Percentiles rank a stretch among this genome's conserved stretches.
Evolutionary conservation across 1,284 basidiomycete genomes (phyloP).

Genomic region (Cystobasidium sp.): DNA sequence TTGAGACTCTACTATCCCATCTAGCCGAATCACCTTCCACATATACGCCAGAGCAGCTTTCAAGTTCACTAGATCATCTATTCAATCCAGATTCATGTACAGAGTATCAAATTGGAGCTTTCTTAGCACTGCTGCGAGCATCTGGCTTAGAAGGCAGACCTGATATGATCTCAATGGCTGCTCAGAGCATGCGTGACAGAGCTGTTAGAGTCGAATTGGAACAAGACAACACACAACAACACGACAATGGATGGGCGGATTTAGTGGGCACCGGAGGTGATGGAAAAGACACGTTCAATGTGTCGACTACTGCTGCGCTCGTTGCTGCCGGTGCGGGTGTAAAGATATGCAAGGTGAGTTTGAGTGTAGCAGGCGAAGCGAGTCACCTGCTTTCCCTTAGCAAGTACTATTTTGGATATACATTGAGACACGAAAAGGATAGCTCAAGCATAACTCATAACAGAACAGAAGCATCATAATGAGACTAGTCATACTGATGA

Average conservation of each 20-base stretch:
- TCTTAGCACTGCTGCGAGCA: constrained; percentile 52
- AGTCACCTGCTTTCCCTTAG: neutral
- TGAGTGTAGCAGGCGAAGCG: neutral
- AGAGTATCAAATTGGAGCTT: constrained; percentile 52
- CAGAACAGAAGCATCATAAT: too few species aligned
- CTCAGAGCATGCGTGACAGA: constrained; percentile 70
- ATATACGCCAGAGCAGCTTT: constrained; percentile 46
- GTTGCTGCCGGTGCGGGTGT: constrained; percentile 94
- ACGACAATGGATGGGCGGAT: constrained; percentile 54
- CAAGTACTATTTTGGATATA: neutral
- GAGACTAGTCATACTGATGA: neutral
- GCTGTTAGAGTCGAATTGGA: constrained; percentile 66
- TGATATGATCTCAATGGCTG: constrained; percentile 66
- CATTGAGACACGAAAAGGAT: neutral
- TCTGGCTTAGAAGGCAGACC: constrained; percentile 51
- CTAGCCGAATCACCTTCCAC: constrained; percentile 24
- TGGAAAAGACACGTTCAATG: constrained; percentile 96
- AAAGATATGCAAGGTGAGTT: constrained; percentile 82
- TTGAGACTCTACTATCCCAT: constrained; percentile 36
- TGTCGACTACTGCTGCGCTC: constrained; percentile 91
- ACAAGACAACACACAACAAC: constrained; percentile 13
- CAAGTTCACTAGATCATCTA: constrained; percentile 44
- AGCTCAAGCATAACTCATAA: neutral
- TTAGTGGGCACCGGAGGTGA: constrained; percentile 88
- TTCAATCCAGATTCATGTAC: constrained; percentile 45